These are phyloP conservation scores for Endotrypanum monterogeii DNA, from an alignment of 208 protist genomes.

Conservation along the genomic window DNA sequence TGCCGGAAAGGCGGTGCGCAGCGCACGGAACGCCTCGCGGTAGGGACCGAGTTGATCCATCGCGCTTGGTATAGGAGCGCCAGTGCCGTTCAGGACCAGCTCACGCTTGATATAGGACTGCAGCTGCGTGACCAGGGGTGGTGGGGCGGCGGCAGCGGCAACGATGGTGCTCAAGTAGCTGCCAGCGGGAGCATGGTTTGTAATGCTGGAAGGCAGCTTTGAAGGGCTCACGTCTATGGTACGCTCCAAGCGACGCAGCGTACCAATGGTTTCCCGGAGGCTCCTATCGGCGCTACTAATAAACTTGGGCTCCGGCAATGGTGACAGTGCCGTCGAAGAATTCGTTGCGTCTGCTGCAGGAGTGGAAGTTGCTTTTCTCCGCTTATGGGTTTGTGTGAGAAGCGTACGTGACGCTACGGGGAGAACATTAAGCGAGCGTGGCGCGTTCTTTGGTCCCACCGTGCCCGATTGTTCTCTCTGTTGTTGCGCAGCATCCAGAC, in stretches of 20 bases:
- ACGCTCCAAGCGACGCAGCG: not conserved
- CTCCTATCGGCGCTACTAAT: not conserved
- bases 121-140: slow-evolving; percentile 33
- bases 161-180: not conserved
- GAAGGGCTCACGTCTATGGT: slow-evolving; percentile 17
- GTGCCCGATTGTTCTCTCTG: not conserved
- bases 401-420: slow-evolving; percentile 14
- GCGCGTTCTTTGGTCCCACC: not conserved
- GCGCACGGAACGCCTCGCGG: slow-evolving; percentile 71
- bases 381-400: not conserved
- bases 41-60: slow-evolving; percentile 66
- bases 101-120: slow-evolving; percentile 50
- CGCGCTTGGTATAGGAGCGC: slow-evolving; percentile 20
- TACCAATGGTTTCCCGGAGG: not conserved
- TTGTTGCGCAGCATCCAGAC: slow-evolving; percentile 19
- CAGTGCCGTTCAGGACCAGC: slow-evolving; percentile 25
- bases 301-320: not conserved
- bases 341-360: not conserved
- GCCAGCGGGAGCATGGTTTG: not conserved
- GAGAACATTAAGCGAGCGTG: not conserved
- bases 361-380: not conserved
- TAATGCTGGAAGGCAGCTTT: slow-evolving; percentile 21
- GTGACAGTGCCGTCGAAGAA: not conserved
- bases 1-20: slow-evolving; percentile 67
- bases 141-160: slow-evolving; percentile 10